Evolutionary conservation across 2,329 filamentous ascomycete species (phyloP).

Genomic region (Knufia fluminis): DNA sequence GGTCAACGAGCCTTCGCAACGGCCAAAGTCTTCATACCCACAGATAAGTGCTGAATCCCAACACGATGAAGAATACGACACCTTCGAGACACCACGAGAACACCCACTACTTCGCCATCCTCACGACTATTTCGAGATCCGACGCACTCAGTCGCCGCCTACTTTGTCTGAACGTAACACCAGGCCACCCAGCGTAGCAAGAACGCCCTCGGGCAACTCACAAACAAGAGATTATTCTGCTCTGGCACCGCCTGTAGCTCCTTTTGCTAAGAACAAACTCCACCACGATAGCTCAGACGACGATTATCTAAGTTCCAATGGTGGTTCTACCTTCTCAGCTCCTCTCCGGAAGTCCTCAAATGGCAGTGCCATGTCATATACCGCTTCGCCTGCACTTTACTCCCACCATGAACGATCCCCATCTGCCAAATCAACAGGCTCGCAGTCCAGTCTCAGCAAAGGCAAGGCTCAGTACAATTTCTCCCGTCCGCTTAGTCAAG

Average conservation of each 20-base stretch:
- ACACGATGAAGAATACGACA: slow-evolving; percentile 30
- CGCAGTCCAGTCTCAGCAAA: slow-evolving; percentile 41
- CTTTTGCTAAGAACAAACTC: slow-evolving; percentile 23
- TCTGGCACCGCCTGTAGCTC: slow-evolving; percentile 17
- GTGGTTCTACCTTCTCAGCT: slow-evolving; percentile 52
- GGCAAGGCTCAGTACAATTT: slow-evolving; percentile 82
- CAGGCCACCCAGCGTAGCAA: not conserved
- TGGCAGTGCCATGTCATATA: slow-evolving; percentile 53
- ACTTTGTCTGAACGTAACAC: slow-evolving; percentile 9
- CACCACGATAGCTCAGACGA: slow-evolving; percentile 61
- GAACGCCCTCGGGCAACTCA: slow-evolving; percentile 12
- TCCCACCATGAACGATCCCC: slow-evolving; percentile 64
- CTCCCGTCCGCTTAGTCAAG: slow-evolving; percentile 75
- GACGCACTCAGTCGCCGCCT: slow-evolving; percentile 22
- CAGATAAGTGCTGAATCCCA: slow-evolving; percentile 55
- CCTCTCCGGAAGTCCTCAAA: slow-evolving; percentile 62
- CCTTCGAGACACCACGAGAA: slow-evolving; percentile 20
- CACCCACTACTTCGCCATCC: slow-evolving; percentile 4
- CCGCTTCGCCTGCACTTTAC: slow-evolving; percentile 57
- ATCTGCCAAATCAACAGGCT: slow-evolving; percentile 74
- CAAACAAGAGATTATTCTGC: slow-evolving; percentile 12
- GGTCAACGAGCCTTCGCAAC: slow-evolving; percentile 38
- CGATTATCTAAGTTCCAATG: slow-evolving; percentile 53
- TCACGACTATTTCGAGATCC: slow-evolving; percentile 23
- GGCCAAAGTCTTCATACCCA: slow-evolving; percentile 67